Conservation (phyloP, 2,329 filamentous ascomycete genomes). For the Ophiostoma fasciatum region DNA sequence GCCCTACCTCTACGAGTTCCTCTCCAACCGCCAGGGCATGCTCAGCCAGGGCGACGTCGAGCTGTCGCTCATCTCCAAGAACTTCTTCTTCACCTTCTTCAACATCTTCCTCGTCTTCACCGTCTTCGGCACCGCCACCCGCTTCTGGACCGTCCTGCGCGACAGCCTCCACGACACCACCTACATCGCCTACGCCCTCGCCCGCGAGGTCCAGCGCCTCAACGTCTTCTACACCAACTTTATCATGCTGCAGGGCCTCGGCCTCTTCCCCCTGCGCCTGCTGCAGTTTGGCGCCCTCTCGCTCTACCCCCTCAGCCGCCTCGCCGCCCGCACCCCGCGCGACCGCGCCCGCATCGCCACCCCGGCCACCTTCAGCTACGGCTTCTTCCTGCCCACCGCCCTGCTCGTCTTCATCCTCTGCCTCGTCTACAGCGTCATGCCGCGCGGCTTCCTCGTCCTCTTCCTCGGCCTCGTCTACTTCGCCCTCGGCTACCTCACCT, state of each 20-base stretch:
- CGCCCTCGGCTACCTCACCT: slow-evolving; percentile 68
- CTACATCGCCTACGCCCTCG: slow-evolving; percentile 60
- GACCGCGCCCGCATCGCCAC: slow-evolving; percentile 72
- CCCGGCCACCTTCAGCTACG: slow-evolving; percentile 84
- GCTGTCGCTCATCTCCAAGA: slow-evolving; percentile 89
- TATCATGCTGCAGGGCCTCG: slow-evolving; percentile 86
- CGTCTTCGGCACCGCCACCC: slow-evolving; percentile 66
- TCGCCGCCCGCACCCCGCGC: slow-evolving; percentile 73
- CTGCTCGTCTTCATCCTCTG: slow-evolving; percentile 91
- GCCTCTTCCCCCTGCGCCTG: slow-evolving; percentile 81
- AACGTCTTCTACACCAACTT: slow-evolving; percentile 85
- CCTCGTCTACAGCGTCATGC: slow-evolving; percentile 81
- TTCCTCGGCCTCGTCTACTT: slow-evolving; percentile 76
- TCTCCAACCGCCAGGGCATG: slow-evolving; percentile 86
- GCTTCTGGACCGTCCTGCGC: slow-evolving; percentile 54
- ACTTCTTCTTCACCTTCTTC: slow-evolving; percentile 99
- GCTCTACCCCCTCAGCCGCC: slow-evolving; percentile 65
- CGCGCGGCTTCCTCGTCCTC: slow-evolving; percentile 65
- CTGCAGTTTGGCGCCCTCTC: slow-evolving; percentile 78
- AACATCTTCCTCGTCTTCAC: slow-evolving; percentile 97
- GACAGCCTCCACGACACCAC: slow-evolving; percentile 67
- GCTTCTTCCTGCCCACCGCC: slow-evolving; percentile 86
- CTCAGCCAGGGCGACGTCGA: slow-evolving; percentile 91
- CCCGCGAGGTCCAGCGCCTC: slow-evolving; percentile 57
- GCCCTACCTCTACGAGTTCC: slow-evolving; percentile 86